Evolutionary conservation across 352 stramenopile genomes (phyloP).

Genomic region (Phytophthora capsici): DNA sequence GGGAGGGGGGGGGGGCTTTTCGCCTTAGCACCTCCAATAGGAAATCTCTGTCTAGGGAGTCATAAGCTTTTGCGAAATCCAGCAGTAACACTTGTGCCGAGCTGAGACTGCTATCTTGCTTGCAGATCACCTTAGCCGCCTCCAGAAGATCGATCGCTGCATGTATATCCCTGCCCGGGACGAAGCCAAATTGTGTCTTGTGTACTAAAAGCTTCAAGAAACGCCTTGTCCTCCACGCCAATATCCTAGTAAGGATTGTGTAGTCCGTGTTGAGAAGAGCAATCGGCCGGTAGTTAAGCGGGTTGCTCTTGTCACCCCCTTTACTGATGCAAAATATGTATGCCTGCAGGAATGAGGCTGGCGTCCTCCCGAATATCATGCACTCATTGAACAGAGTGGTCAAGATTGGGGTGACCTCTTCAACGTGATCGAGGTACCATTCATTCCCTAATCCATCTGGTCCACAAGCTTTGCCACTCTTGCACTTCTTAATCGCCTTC

Average conservation of each 20-base stretch:
- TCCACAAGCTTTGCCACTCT: slow-evolving; percentile 1
- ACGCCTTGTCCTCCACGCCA: neutral
- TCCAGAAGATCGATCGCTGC: neutral
- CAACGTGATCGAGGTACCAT: neutral
- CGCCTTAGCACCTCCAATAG: neutral
- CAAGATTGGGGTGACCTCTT: neutral
- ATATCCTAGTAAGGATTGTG: slow-evolving; percentile 7
- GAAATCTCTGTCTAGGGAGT: slow-evolving; percentile 5
- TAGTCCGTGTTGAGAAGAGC: slow-evolving; percentile 14
- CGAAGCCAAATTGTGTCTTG: slow-evolving; percentile 6
- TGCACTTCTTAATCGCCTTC: neutral
- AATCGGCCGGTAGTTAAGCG: slow-evolving; percentile 12
- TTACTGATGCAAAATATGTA: slow-evolving; percentile 10
- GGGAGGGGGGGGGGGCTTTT: neutral
- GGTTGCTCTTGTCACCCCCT: neutral
- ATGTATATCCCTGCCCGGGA: neutral
- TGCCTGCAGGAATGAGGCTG: neutral
- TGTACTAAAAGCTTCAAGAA: neutral
- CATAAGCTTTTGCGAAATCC: slow-evolving; percentile 20
- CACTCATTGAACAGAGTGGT: neutral
- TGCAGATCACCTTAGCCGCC: neutral
- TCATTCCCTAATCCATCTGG: neutral
- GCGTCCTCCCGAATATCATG: neutral
- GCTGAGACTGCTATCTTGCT: neutral
- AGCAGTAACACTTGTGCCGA: slow-evolving; percentile 1